Evolutionary conservation across 108 stramenopile species (phyloP), one percentile per base, ranked within the genome.

Genomic region (Nitzschia inconspicua): DNA sequence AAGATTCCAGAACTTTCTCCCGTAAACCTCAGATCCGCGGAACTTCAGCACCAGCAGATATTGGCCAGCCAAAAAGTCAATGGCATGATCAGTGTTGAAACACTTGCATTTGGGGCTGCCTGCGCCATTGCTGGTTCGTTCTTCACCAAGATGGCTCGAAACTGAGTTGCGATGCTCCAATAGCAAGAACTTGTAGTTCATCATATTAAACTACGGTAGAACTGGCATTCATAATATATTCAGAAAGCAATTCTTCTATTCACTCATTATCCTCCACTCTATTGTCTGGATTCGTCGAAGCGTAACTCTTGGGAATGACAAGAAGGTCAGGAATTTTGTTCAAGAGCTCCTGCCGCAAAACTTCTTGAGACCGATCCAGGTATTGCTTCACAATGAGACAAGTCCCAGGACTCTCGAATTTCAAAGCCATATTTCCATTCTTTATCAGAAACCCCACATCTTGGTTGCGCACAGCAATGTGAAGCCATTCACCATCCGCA

Each of bases 371-470:
- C 25, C 75, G 72, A n/a, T 90, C 85, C 57, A 90, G 43, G 28
- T 78, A 73, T 36, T 90, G 81, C 47, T 75, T 76, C 20, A 80
- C 85, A 56, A 68, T 66, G 8, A 80, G 57, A 40, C 77, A 75
- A 7, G 67, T 63, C 10, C 76, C 81, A 14, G 34, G 34, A 32
- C 46, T 83, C 16, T 78, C 81, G 40, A 90, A 86, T 35, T 68
- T 63, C 10, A 90, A 52, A n/a, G 83, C 74, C 76, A 90, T 73
- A 55, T 82, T 86, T 7, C 89, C 89, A 58, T 84, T 78, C 76
- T 86, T 82, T 8, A 75, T 76, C 50, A 74, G 41, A 8, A 23
- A 51, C 36, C 58, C 51, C 23, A 68, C 47, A 36, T 85, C 72
- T 3, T 78, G 52, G 22, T 70, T 49, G 10, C 75, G 54, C 27